These are phyloP conservation scores for Carpinus viminea DNA, from an alignment of 306 rosid genomes.

Conservation along the genomic window DNA sequence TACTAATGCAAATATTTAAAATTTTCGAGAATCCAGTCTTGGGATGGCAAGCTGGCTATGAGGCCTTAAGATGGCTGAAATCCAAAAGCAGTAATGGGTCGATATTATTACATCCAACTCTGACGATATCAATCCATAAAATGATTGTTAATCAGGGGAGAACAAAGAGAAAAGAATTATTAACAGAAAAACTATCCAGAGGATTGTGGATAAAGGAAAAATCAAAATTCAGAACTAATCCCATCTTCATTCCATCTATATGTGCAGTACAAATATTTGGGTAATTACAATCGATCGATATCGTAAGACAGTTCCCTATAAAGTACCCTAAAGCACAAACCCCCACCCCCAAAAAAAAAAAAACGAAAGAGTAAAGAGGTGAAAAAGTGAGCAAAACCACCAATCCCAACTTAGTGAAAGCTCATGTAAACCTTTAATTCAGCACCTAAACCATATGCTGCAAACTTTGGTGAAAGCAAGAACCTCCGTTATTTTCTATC, in stretches of 20 bases:
- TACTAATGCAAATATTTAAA: too few species aligned
- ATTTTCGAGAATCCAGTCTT: too few species aligned
- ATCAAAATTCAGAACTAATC: neutral
- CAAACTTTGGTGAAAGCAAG: too few species aligned
- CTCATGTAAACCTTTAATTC: too few species aligned
- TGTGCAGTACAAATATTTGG: slow-evolving; percentile 16
- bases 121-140: neutral
- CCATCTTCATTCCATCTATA: slow-evolving; percentile 22
- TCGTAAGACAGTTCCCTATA: neutral
- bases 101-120: neutral
- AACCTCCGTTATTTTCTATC: slow-evolving; percentile 12
- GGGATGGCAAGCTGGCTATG: too few species aligned
- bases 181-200: neutral
- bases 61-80: too few species aligned
- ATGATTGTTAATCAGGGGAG: neutral
- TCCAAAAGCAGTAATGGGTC: too few species aligned
- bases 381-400: neutral
- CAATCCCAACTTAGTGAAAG: neutral
- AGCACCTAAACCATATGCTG: too few species aligned
- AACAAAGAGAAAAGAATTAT: neutral
- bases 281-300: slow-evolving; percentile 6
- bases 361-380: neutral
- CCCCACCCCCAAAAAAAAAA: neutral
- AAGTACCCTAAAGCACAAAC: too few species aligned
- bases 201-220: neutral